Evolutionary conservation across 768 basidiomycete species (phyloP), one percentile per base, ranked within the genome.

Genomic region (Holtermanniella nyarrowii): DNA sequence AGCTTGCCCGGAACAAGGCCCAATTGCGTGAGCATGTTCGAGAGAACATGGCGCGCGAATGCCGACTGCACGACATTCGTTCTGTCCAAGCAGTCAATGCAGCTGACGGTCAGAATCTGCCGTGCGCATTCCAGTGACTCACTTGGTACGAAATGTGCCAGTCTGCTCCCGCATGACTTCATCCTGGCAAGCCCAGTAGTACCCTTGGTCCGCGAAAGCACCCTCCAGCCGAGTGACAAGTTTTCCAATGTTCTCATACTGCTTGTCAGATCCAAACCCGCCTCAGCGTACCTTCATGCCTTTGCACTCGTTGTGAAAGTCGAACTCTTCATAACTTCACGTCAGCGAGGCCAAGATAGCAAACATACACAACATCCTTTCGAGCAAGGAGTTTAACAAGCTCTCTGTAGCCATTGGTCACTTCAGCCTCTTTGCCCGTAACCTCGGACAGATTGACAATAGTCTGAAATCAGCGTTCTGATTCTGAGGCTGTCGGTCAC

Each of bases 61-160:
- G 93, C 93, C 20, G 89, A 93, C 83, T 95, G 67, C 7, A 95
- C 87, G 21, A 95, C 91, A 65, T 93, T 95, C 13, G 93, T 96
- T 47, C 93, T 76, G 66, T 97, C 93, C 40, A 96, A 74, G 62
- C 90, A 93, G 65, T 97, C 93, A 42, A 96, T 91, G 67, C 93
- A 97, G 63, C 93, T 96, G 21, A 89, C 80, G 14, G 23, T 23
- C 26, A 60, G 23, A 62, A 55, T 52, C 4, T 21, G 21, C 16
- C 16, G 14, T 7, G 7, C 21, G 37, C 25, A 41, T 40, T 12
- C 39, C 16, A 24, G 10, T n/a, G 3, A 49, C 63, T 50, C 48
- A 69, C 68, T 70, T 70, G 24, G 65, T 62, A 3, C 91, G 80
- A 72, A 86, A 95, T 2, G 84, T 81, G 0, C 88, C 88, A 52